Conservation (phyloP, 768 basidiomycete species). For the Sarcodon sp. region DNA sequence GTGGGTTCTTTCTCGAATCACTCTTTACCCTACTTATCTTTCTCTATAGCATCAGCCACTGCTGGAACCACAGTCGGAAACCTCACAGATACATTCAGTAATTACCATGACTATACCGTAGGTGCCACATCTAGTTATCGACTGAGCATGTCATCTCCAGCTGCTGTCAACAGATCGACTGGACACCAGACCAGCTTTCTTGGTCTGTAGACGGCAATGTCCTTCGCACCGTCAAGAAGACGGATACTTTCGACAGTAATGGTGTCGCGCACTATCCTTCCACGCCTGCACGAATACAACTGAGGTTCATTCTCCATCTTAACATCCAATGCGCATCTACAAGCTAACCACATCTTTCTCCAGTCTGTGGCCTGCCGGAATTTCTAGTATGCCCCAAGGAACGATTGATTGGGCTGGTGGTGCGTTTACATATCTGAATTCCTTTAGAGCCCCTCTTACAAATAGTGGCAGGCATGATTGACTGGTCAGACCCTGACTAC, state of each 20-base stretch:
- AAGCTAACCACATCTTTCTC: neutral
- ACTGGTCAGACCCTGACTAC: constrained; percentile 77
- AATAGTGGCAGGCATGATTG: constrained; percentile 41
- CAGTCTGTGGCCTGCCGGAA: constrained; percentile 77
- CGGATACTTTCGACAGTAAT: constrained; percentile 39
- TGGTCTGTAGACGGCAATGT: constrained; percentile 61
- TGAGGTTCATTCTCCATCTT: constrained; percentile 37
- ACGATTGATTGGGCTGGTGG: constrained; percentile 65
- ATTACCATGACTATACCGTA: constrained; percentile 71
- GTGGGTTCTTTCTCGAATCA: constrained; percentile 14
- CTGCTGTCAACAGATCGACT: constrained; percentile 47
- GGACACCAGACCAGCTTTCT: constrained; percentile 54
- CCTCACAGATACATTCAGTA: constrained; percentile 48
- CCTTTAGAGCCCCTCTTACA: no score
- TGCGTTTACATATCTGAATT: no score
- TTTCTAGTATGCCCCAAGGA: constrained; percentile 42
- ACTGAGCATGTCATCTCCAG: neutral
- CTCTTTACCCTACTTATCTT: neutral
- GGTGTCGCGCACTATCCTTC: constrained; percentile 56
- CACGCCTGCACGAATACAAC: constrained; percentile 71
- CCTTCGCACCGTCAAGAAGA: constrained; percentile 55
- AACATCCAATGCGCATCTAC: neutral
- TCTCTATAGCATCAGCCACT: constrained; percentile 24
- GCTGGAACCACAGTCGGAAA: constrained; percentile 35
- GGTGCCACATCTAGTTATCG: constrained; percentile 12